phyloP scores from a whole-genome alignment of 2,329 filamentous ascomycete species.

The Penicillium sp. region DNA sequence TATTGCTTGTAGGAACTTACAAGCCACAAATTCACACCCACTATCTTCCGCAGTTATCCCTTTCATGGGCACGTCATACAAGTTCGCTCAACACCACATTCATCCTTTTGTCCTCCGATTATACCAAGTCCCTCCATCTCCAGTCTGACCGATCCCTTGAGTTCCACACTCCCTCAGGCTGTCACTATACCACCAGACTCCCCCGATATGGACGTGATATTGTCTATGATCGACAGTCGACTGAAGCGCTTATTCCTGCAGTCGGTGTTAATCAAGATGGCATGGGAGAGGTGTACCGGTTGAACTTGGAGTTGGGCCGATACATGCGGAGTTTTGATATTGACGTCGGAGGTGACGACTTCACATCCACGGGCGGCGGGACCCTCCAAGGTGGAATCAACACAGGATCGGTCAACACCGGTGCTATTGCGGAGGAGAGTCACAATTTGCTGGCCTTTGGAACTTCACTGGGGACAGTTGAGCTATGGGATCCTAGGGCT shows the following conservation, averaged over 20 bases:
- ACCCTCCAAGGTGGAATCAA: slow-evolving; percentile 79
- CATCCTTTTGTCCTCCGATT: slow-evolving; percentile 76
- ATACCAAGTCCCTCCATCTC: slow-evolving; percentile 86
- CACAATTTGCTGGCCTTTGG: slow-evolving; percentile 90
- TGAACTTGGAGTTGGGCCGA: slow-evolving; percentile 83
- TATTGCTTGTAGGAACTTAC: slow-evolving; percentile 46
- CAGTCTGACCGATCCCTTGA: slow-evolving; percentile 86
- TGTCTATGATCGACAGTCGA: slow-evolving; percentile 68
- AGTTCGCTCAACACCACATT: slow-evolving; percentile 87
- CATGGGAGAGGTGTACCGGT: slow-evolving; percentile 79
- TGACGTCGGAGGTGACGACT: slow-evolving; percentile 77
- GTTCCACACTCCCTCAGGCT: slow-evolving; percentile 80
- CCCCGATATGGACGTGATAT: slow-evolving; percentile 88
- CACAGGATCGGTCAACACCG: slow-evolving; percentile 77
- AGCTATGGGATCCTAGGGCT: slow-evolving; percentile 89
- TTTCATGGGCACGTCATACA: slow-evolving; percentile 91
- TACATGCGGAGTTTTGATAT: slow-evolving; percentile 93
- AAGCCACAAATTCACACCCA: slow-evolving; percentile 90
- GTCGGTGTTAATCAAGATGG: slow-evolving; percentile 81
- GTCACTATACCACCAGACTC: slow-evolving; percentile 80
- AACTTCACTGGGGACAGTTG: slow-evolving; percentile 86
- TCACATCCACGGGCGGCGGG: slow-evolving; percentile 55
- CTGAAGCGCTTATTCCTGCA: slow-evolving; percentile 77
- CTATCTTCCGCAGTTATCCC: slow-evolving; percentile 79
- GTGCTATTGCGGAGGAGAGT: slow-evolving; percentile 73